Base-by-base conservation (phyloP, 306 rosid species). In the Castanea sativa region DNA sequence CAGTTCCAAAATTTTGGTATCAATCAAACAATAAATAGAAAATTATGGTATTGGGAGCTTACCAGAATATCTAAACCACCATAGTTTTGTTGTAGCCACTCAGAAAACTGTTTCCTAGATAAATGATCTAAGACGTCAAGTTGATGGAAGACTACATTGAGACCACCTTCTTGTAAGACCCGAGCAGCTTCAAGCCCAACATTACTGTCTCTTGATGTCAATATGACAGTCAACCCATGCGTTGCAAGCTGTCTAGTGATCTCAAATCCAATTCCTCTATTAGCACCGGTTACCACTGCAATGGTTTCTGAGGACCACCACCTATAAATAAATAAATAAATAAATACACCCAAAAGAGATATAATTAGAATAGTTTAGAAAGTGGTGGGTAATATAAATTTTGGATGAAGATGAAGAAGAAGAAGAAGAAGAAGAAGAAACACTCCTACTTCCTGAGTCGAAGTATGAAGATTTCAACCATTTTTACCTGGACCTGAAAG, bases 271-370 rank as follows among this genome's bases (percentile, higher is more conserved):
- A 94, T 94, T 59, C 98, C 98, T 85, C 98, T 88, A 52, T 92
- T 94, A 43, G 94, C 94, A 79, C 97, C 98, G 0, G 97, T 92
- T 16, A 92, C 94, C 85, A 92, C 97, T 1, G 92, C 97, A 79
- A 94, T 71, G 69, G 94, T 92, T 77, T 94, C 97, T 73, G 91
- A 85, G 13, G 94, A 90, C 98, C 98, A 94, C 98, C 98, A 94
- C 89, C 98, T 94, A 76, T 41, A 41, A 38, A 7, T 25, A 33
- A 30, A 38, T 25, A 33, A 30, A 38, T 23, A 0, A 38, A 45
- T 13, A 63, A 68, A 60, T 5, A 58, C 49, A 58, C 38, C 32
- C 57, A 75, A 16, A 2, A 18, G 45, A 41, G 11, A 38, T 1
- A 38, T 7, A 38, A 38, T 38, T 1, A 38, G 45, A 41, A 41